Evolutionary conservation across 495 filamentous ascomycete species (phyloP).

Genomic region (Daldinia caldariorum): DNA sequence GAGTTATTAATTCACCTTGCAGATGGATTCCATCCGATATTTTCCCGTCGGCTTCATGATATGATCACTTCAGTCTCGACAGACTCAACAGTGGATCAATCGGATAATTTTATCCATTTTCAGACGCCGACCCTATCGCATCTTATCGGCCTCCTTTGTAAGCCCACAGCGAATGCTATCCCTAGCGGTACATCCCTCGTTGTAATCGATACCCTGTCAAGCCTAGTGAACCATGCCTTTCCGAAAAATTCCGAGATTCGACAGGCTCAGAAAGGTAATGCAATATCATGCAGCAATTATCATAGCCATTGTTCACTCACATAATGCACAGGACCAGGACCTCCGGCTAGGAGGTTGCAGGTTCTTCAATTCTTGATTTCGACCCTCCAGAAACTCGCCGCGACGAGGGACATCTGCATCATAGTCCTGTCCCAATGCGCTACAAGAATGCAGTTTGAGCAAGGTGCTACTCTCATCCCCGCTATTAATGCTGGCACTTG

Average conservation of each 20-base stretch:
- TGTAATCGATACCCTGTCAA: conserved; percentile 81
- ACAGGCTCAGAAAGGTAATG: conserved; percentile 41
- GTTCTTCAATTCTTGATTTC: conserved; percentile 58
- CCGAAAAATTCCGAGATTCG: conserved; percentile 55
- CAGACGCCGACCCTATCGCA: conserved; percentile 71
- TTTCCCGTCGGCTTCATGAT: conserved; percentile 38
- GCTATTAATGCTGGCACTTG: conserved; percentile 72
- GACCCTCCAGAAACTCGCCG: conserved; percentile 72
- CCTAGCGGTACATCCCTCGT: conserved; percentile 69
- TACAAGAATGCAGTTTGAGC: conserved; percentile 70
- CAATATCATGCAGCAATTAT: not conserved
- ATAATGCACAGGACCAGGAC: conserved; percentile 45
- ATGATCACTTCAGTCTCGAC: conserved; percentile 24
- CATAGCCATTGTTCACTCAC: conserved; percentile 25
- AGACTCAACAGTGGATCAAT: conserved; percentile 18
- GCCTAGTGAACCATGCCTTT: conserved; percentile 77
- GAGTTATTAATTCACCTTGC: conserved; percentile 17
- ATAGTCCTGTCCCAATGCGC: conserved; percentile 75
- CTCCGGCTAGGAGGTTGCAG: conserved; percentile 53
- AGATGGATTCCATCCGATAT: conserved; percentile 42
- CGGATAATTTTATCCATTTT: conserved; percentile 49
- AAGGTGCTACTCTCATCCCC: conserved; percentile 73
- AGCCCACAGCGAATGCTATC: conserved; percentile 68
- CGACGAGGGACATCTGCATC: conserved; percentile 71
- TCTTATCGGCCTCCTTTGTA: conserved; percentile 74